Evolutionary conservation across 1,284 basidiomycete genomes (phyloP).

Genomic region (Veloporphyrellus conicus): DNA sequence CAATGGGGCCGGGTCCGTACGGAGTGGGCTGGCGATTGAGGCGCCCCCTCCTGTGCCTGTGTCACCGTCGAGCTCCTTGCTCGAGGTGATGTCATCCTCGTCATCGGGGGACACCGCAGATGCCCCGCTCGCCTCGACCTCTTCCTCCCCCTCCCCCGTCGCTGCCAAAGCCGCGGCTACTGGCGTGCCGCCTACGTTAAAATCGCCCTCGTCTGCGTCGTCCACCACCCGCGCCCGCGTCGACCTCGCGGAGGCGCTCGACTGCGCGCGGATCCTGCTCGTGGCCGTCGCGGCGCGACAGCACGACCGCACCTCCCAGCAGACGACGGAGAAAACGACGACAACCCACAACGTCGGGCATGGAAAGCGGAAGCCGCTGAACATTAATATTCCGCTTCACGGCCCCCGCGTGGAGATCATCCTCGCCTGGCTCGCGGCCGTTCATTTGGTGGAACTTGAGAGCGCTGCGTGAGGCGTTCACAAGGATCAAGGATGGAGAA

Average conservation of each 20-base stretch:
- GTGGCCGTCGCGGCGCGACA: constrained; percentile 61
- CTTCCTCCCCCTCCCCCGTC: constrained; percentile 1
- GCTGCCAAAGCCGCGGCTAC: no score
- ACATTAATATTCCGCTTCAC: constrained; percentile 76
- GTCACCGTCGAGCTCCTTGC: constrained; percentile 20
- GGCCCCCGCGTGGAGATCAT: constrained; percentile 78
- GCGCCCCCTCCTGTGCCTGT: constrained; percentile 20
- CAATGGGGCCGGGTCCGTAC: constrained; percentile 25
- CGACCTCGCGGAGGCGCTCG: constrained; percentile 47
- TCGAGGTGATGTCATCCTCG: constrained; percentile 25
- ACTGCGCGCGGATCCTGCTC: constrained; percentile 64
- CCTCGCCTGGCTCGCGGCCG: constrained; percentile 74
- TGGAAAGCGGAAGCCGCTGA: constrained; percentile 50
- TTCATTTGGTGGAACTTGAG: constrained; percentile 70
- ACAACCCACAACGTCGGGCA: constrained; percentile 29
- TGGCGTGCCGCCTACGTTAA: no score
- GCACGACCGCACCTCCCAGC: constrained; percentile 48
- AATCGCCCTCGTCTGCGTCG: no score
- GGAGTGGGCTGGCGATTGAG: constrained; percentile 46
- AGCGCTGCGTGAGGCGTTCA: constrained; percentile 35
- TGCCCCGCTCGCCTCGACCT: constrained; percentile 19
- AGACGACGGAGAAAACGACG: constrained; percentile 46
- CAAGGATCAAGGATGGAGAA: no score
- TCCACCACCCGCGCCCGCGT: constrained; percentile 30
- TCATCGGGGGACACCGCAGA: constrained; percentile 26